Evolutionary conservation across 306 rosid species (phyloP).

Genomic region (Quercus gilva): DNA sequence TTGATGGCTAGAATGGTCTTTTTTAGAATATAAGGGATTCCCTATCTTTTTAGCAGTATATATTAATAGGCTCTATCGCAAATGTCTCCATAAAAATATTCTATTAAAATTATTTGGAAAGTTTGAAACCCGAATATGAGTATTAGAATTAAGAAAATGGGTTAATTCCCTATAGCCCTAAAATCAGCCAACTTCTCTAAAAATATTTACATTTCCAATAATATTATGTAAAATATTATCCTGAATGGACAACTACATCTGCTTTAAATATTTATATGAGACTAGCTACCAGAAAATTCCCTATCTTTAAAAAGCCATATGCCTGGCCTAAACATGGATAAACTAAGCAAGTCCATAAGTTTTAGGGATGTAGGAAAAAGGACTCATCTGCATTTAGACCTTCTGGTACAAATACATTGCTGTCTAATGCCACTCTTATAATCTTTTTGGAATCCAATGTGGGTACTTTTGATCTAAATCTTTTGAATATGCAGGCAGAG

Average conservation of each 20-base stretch:
- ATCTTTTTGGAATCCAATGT: constrained; percentile 60
- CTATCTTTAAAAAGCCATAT: constrained; percentile 37
- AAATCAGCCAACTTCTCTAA: too few species aligned
- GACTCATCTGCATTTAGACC: constrained; percentile 41
- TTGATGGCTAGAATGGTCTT: constrained; percentile 36
- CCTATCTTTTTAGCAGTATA: constrained; percentile 18
- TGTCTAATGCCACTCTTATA: constrained; percentile 6
- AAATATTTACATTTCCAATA: too few species aligned
- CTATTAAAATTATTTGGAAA: too few species aligned
- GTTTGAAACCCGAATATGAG: too few species aligned
- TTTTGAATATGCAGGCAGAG: constrained; percentile 35
- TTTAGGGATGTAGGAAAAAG: constrained; percentile 37
- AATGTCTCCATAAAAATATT: too few species aligned
- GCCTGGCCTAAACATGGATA: constrained; percentile 40
- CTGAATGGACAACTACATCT: too few species aligned
- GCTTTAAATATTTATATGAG: too few species aligned
- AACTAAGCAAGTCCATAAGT: constrained; percentile 34
- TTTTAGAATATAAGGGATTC: constrained; percentile 18
- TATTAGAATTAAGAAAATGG: too few species aligned
- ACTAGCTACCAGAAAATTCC: background rate
- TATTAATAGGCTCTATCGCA: too few species aligned
- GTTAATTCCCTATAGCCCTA: too few species aligned
- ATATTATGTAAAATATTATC: too few species aligned
- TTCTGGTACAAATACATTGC: constrained; percentile 13
- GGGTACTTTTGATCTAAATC: constrained; percentile 34